Evolutionary conservation across 1,284 basidiomycete species (phyloP).

Genomic region (Microbotryum scabiosae): DNA sequence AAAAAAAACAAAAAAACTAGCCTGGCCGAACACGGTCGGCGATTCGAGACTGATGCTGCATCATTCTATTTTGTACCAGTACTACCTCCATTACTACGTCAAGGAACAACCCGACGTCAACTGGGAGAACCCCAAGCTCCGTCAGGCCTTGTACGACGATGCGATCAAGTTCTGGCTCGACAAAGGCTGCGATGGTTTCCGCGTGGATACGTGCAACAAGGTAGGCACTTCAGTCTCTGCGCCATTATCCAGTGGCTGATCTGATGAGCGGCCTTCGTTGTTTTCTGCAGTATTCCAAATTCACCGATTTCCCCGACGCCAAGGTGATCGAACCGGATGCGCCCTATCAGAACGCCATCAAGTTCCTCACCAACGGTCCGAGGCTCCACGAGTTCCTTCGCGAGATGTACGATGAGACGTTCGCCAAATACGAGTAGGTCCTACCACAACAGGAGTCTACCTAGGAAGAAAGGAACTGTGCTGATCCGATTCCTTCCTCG

Average conservation of each 20-base stretch:
- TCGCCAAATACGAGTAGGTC: slow-evolving; percentile 44
- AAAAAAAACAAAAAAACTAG: too few relatives aligned
- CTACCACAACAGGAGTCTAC: too few relatives aligned
- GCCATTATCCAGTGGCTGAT: too few relatives aligned
- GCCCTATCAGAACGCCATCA: background rate
- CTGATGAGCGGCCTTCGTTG: too few relatives aligned
- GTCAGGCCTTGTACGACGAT: slow-evolving; percentile 45
- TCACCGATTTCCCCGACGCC: slow-evolving; percentile 35
- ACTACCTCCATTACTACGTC: slow-evolving; percentile 64
- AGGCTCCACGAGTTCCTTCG: slow-evolving; percentile 58
- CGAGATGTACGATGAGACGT: slow-evolving; percentile 56
- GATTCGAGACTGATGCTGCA: too few relatives aligned
- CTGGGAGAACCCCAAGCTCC: slow-evolving; percentile 53
- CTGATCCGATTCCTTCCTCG: too few relatives aligned
- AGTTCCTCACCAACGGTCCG: slow-evolving; percentile 43
- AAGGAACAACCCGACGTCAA: slow-evolving; percentile 67
- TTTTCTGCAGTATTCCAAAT: slow-evolving; percentile 6
- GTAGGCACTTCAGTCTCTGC: too few relatives aligned
- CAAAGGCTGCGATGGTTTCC: slow-evolving; percentile 64
- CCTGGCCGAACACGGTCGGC: too few relatives aligned
- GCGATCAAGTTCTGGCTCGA: slow-evolving; percentile 66
- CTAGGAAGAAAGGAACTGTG: too few relatives aligned
- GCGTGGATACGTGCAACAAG: slow-evolving; percentile 34
- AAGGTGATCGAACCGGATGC: slow-evolving; percentile 23
- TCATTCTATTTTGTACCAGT: slow-evolving; percentile 35